Base-by-base conservation (phyloP, 495 filamentous ascomycete species). In the Podospora anserina region DNA sequence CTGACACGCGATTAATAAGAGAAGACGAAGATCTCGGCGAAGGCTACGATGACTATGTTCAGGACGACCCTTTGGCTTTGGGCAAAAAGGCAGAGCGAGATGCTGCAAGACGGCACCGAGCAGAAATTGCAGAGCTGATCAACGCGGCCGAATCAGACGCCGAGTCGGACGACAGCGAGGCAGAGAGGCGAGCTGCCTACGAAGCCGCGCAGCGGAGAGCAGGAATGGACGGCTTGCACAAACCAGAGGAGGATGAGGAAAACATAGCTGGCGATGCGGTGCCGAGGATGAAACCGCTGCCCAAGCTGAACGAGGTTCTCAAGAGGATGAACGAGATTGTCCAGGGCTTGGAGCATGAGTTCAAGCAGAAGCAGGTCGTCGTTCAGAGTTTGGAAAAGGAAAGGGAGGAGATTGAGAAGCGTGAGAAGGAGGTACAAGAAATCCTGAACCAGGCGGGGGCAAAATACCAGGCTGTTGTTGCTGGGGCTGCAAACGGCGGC, bases 11-110 rank as follows among this genome's bases (percentile, higher is more conserved):
- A n/a, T 85, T 97, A 9, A 84, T 92, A 4, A 84, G 85, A 28
- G 93, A 97, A 64, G 94, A 97, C 74, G 95, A 98, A 74, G 92
- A 97, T 74, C 87, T 97, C n/a, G 90, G 89, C 34, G 95, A 99
- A 80, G 93, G 93, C 3, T 97, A 96, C 75, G 94, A 96, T 64
- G 92, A 97, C 67, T 97, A 91, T 70, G 90, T 94, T 18, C 90
- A 93, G 20, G 94, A 97, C 75, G 93, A 90, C 18, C 86, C 86
- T 32, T 87, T 97, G 13, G 85, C 91, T 2, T 84, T 98, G 0
- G 92, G 93, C 55, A 87, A 84, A 71, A 90, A 90, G 68, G 92
- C 93, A 4, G 92, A 96, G 79, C 84, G 87, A n/a, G 91, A 91
- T 65, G 88, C 91, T 23, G 83, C 86, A 30, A 82, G 82, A 39